Conservation (phyloP, 352 stramenopile genomes). For the Globisporangium spiculum region DNA sequence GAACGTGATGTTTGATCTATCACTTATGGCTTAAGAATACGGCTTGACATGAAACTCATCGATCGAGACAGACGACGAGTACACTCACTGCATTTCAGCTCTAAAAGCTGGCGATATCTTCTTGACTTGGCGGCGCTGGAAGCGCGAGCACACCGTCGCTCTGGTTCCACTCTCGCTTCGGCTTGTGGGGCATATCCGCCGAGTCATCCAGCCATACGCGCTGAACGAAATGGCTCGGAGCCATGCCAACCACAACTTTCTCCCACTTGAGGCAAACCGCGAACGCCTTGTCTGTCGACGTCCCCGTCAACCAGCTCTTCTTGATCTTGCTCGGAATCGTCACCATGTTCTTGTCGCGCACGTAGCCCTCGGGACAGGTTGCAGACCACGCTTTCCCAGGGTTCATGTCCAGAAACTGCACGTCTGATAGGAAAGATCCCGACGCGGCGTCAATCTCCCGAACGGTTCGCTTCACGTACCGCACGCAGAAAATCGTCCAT, state of each 20-base stretch:
- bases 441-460: conserved; percentile 26
- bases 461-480: conserved; percentile 25
- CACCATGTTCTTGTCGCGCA: conserved; percentile 26
- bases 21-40: not conserved
- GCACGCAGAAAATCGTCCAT: conserved; percentile 46
- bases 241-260: conserved; percentile 9
- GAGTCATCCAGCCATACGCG: conserved; percentile 47
- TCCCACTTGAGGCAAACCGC: conserved; percentile 38
- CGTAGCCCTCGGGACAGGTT: conserved; percentile 25
- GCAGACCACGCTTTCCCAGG: conserved; percentile 24
- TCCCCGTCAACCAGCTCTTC: conserved; percentile 30
- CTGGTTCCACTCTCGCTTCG: conserved; percentile 18
- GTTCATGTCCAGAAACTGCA: conserved; percentile 37
- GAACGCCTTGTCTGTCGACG: conserved; percentile 26
- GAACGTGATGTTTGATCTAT: not conserved
- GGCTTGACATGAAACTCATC: not conserved
- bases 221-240: conserved; percentile 29
- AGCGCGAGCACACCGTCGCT: conserved; percentile 9
- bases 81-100: not conserved
- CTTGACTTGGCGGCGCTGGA: not conserved
- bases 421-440: conserved; percentile 24
- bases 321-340: conserved; percentile 36
- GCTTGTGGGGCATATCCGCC: conserved; percentile 32
- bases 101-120: conserved; percentile 18
- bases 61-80: not conserved